Conservation (phyloP, 2,329 filamentous ascomycete genomes). For the Apiospora hydei region DNA sequence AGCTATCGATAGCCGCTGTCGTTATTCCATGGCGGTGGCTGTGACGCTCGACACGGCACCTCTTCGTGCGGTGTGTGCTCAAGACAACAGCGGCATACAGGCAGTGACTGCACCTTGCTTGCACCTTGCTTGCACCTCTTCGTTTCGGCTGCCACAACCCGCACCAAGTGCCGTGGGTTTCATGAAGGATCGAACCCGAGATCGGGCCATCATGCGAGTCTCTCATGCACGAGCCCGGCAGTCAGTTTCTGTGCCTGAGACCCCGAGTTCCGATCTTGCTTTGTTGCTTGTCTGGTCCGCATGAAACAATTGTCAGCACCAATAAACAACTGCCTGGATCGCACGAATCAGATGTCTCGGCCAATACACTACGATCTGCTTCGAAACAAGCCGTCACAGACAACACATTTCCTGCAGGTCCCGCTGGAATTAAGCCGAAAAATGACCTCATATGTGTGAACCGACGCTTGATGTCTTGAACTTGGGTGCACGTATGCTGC, state of each 20-base stretch:
- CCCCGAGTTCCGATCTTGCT: constrained; percentile 5
- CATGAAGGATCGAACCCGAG: constrained; percentile 8
- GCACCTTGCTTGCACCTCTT: background rate
- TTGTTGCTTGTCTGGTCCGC: constrained; percentile 13
- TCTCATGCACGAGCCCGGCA: constrained; percentile 14
- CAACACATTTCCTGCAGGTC: constrained; percentile 16
- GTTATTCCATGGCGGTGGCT: background rate
- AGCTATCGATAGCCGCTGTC: background rate
- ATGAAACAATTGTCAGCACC: constrained; percentile 18
- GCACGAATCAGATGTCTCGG: background rate
- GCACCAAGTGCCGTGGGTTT: constrained; percentile 17
- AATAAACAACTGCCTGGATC: constrained; percentile 5
- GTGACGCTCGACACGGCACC: background rate
- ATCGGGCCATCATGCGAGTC: constrained; percentile 19
- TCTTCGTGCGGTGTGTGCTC: background rate
- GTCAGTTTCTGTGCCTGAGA: constrained; percentile 17
- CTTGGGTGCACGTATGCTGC: background rate
- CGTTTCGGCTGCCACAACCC: background rate
- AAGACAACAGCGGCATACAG: constrained; percentile 5
- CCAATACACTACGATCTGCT: background rate
- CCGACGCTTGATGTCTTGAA: background rate
- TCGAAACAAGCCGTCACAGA: constrained; percentile 19
- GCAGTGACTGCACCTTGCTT: background rate
- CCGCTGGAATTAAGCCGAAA: background rate
- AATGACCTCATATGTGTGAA: constrained; percentile 8